Conservation (phyloP, 1,284 basidiomycete species). For the Tilletia horrida region DNA sequence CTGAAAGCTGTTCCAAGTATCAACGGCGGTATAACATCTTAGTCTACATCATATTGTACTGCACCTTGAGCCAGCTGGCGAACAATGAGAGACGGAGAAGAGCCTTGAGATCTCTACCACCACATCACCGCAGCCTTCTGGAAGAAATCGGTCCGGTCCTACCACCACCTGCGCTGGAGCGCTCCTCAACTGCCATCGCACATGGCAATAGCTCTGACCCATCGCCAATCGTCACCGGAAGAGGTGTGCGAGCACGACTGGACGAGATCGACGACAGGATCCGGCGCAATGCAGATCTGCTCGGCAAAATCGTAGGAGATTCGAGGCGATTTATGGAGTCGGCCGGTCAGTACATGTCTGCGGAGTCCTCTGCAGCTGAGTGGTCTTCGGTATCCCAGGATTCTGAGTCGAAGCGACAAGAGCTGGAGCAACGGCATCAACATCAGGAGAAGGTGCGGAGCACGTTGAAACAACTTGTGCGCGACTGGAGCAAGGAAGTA, state of each 20-base stretch:
- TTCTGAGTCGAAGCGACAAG: constrained; percentile 14
- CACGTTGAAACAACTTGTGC: constrained; percentile 51
- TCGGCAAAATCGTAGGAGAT: constrained; percentile 41
- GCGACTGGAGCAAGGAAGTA: constrained; percentile 46
- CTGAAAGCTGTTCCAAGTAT: not conserved
- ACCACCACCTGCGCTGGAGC: constrained; percentile 29
- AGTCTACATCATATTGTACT: not conserved
- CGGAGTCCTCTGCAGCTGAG: not conserved
- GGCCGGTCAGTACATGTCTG: constrained; percentile 15
- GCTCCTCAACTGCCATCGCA: not conserved
- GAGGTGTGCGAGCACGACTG: constrained; percentile 38
- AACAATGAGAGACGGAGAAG: constrained; percentile 42
- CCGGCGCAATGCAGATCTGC: constrained; percentile 48
- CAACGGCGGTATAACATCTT: not conserved
- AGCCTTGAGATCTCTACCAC: constrained; percentile 41
- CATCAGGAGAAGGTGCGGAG: constrained; percentile 52
- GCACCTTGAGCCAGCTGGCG: constrained; percentile 27
- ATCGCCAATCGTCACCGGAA: constrained; percentile 1
- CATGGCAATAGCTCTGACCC: not conserved
- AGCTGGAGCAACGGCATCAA: constrained; percentile 25
- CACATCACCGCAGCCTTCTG: constrained; percentile 43
- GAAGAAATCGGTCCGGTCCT: constrained; percentile 29
- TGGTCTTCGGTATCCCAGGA: not conserved
- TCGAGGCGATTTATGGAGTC: constrained; percentile 44
- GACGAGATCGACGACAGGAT: constrained; percentile 54